These are phyloP conservation scores for Cantharellus cinnabarinus DNA, from an alignment of 768 basidiomycete genomes.

Conservation along the genomic window DNA sequence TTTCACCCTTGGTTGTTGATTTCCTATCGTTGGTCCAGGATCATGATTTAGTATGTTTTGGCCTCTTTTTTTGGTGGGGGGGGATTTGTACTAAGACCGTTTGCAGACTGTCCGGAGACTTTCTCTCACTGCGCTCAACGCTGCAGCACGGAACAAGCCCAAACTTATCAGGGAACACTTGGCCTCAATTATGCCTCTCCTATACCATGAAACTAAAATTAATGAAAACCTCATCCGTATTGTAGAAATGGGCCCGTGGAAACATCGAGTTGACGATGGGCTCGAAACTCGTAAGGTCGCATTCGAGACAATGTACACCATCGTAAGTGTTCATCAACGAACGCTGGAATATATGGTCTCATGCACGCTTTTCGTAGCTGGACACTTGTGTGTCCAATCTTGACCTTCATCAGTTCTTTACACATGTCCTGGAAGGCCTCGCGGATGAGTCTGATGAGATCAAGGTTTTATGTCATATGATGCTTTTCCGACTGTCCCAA, in stretches of 20 bases:
- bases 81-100: neutral
- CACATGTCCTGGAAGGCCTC: slow-evolving; percentile 61
- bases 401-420: slow-evolving; percentile 71
- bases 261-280: slow-evolving; percentile 91
- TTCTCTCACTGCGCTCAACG: slow-evolving; percentile 78
- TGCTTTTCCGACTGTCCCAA: slow-evolving; percentile 77
- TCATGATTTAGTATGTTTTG: slow-evolving; percentile 46
- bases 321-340: slow-evolving; percentile 30
- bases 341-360: neutral
- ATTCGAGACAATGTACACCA: slow-evolving; percentile 90
- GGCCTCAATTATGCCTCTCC: slow-evolving; percentile 45
- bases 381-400: slow-evolving; percentile 81
- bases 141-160: slow-evolving; percentile 87
- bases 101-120: slow-evolving; percentile 70
- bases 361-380: slow-evolving; percentile 27
- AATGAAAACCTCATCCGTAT: slow-evolving; percentile 66
- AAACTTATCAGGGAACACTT: slow-evolving; percentile 79
- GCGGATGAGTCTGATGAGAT: slow-evolving; percentile 87
- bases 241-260: slow-evolving; percentile 96
- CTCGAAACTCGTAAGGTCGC: slow-evolving; percentile 92
- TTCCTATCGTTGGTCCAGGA: slow-evolving; percentile 86
- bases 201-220: slow-evolving; percentile 72
- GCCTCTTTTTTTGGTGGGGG: neutral
- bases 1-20: slow-evolving; percentile 74
- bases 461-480: slow-evolving; percentile 91